These are phyloP conservation scores for Hemileccinum rubropunctum DNA, from an alignment of 768 basidiomycete species.

Conservation along the genomic window DNA sequence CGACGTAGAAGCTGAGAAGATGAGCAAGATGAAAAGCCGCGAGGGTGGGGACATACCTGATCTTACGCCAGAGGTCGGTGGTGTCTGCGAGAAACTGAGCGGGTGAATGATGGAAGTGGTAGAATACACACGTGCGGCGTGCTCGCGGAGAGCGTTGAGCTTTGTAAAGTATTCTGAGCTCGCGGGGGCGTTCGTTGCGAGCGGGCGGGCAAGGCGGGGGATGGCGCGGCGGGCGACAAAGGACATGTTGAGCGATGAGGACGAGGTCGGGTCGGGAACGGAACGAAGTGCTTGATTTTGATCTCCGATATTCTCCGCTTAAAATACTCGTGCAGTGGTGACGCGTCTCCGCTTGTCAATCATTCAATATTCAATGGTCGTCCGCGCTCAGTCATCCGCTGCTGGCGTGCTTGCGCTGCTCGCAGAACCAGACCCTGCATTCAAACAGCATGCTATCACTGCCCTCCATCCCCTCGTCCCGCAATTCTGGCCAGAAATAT, in stretches of 20 bases:
- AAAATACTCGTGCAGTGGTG: conserved; percentile 43
- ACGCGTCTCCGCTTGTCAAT: conserved; percentile 37
- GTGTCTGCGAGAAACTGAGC: conserved; percentile 49
- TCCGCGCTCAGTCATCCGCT: conserved; percentile 73
- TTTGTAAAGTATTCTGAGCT: conserved; percentile 47
- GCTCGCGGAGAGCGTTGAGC: conserved; percentile 57
- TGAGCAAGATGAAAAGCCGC: conserved; percentile 1
- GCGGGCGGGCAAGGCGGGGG: conserved; percentile 31
- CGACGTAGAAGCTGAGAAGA: conserved; percentile 62
- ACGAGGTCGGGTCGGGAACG: conserved; percentile 30
- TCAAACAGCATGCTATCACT: conserved; percentile 90
- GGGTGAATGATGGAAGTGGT: neutral
- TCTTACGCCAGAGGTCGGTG: conserved; percentile 81
- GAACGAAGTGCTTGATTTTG: conserved; percentile 9
- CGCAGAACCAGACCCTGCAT: conserved; percentile 79
- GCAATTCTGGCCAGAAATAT: conserved; percentile 98
- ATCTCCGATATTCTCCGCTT: conserved; percentile 31
- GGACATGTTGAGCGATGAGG: conserved; percentile 39
- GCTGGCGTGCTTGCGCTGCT: conserved; percentile 91
- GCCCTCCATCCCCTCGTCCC: conserved; percentile 81
- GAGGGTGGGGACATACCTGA: conserved; percentile 53
- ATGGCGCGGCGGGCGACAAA: conserved; percentile 48
- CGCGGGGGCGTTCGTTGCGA: conserved; percentile 40
- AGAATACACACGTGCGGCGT: conserved; percentile 55
- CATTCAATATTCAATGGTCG: conserved; percentile 48